phyloP scores from a whole-genome alignment of 23 red algal genomes.

The Cyanidium caldarium region DNA sequence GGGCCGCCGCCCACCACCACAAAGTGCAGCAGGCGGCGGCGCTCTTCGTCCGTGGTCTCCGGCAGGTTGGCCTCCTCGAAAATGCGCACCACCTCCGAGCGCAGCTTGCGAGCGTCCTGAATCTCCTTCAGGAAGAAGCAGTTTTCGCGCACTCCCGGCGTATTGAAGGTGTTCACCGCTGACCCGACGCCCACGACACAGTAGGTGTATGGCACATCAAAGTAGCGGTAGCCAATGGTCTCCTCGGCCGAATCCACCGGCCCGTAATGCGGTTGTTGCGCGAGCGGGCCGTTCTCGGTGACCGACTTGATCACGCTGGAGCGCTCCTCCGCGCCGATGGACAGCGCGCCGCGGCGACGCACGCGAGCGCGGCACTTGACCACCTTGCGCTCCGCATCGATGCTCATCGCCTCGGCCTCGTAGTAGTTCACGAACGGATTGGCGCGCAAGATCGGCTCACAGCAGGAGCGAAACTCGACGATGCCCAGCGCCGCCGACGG shows the following conservation, averaged over 20 bases:
- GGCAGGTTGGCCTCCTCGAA: slow-evolving; percentile 75
- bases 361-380: background rate
- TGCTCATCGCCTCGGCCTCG: slow-evolving; percentile 23
- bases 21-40: slow-evolving; percentile 32
- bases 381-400: slow-evolving; percentile 5
- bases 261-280: background rate
- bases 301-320: background rate
- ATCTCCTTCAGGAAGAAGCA: slow-evolving; percentile 88
- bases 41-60: slow-evolving; percentile 37
- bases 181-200: slow-evolving; percentile 65
- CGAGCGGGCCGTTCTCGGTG: background rate
- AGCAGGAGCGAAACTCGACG: slow-evolving; percentile 70
- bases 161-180: slow-evolving; percentile 63
- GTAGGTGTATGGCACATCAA: slow-evolving; percentile 55
- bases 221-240: slow-evolving; percentile 5
- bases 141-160: slow-evolving; percentile 52
- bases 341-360: background rate
- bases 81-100: slow-evolving; percentile 33
- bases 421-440: slow-evolving; percentile 67
- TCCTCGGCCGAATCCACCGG: background rate
- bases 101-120: slow-evolving; percentile 47
- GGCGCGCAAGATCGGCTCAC: slow-evolving; percentile 58
- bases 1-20: slow-evolving; percentile 66
- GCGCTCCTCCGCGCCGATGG: background rate
- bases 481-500: slow-evolving; percentile 59